phyloP scores from a whole-genome alignment of 345 rosid species.

The Anacardium occidentale region DNA sequence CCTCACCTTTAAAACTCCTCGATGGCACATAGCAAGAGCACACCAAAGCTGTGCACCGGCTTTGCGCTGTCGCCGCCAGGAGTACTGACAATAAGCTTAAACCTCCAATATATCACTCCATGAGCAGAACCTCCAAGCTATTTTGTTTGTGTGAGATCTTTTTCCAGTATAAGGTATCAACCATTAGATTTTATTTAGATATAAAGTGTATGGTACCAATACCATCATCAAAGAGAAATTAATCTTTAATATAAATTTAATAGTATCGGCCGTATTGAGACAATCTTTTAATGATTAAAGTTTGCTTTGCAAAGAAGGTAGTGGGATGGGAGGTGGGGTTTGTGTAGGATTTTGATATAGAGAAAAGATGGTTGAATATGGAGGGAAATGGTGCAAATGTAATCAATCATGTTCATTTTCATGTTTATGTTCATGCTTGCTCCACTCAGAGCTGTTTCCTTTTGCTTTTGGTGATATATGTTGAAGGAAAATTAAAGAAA shows the following conservation, averaged over 20 bases:
- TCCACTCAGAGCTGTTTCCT: conserved; percentile 27
- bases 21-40: conserved; percentile 72
- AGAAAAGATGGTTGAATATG: conserved; percentile 11
- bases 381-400: conserved; percentile 11
- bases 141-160: neutral
- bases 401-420: conserved; percentile 28
- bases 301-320: conserved; percentile 31
- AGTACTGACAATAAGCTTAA: conserved; percentile 24
- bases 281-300: conserved; percentile 19
- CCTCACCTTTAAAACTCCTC: conserved; percentile 29
- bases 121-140: conserved; percentile 2
- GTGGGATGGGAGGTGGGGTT: conserved; percentile 18
- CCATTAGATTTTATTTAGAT: too few species aligned
- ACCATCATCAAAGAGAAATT: too few species aligned
- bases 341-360: conserved; percentile 3
- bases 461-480: conserved; percentile 26
- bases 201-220: too few species aligned
- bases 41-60: conserved; percentile 62
- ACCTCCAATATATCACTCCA: neutral
- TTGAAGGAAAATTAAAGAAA: neutral
- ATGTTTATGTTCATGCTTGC: conserved; percentile 23
- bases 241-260: too few species aligned
- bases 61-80: conserved; percentile 71
- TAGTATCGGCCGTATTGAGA: neutral
- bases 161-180: too few species aligned